These are phyloP conservation scores for Lagenidium sp. DNA, from an alignment of 352 stramenopile species.

Conservation along the genomic window DNA sequence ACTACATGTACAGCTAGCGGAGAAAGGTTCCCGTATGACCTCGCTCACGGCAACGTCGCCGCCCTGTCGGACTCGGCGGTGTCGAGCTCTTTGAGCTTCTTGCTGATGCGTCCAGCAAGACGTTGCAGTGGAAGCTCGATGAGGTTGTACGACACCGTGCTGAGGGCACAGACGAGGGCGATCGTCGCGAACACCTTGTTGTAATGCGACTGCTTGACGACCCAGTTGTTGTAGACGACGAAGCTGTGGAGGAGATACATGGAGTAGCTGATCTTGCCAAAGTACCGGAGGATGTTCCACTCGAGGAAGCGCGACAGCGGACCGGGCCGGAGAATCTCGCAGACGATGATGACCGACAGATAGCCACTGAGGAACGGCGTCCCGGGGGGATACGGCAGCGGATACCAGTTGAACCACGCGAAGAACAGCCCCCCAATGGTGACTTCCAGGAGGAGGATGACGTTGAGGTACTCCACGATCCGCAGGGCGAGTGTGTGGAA, in stretches of 20 bases:
- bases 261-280: conserved; percentile 36
- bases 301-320: conserved; percentile 24
- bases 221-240: conserved; percentile 12
- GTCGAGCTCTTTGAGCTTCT: conserved; percentile 5
- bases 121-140: conserved; percentile 6
- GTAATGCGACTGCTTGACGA: background rate
- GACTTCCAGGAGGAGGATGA: conserved; percentile 20
- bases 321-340: conserved; percentile 26
- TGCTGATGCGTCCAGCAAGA: background rate
- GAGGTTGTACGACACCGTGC: conserved; percentile 3
- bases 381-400: conserved; percentile 10
- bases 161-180: conserved; percentile 3
- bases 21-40: too few species aligned
- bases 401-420: conserved; percentile 21
- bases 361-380: conserved; percentile 19
- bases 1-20: too few species aligned
- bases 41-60: too few species aligned
- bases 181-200: conserved; percentile 1
- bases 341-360: conserved; percentile 20
- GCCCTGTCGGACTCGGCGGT: too few species aligned
- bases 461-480: conserved; percentile 8
- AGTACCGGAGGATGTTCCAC: conserved; percentile 24
- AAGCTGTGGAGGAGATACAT: conserved; percentile 35
- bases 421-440: conserved; percentile 20
- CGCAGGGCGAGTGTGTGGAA: conserved; percentile 14